Base-by-base conservation (phyloP, 305 asterid species). In the Solanum hybrid region DNA sequence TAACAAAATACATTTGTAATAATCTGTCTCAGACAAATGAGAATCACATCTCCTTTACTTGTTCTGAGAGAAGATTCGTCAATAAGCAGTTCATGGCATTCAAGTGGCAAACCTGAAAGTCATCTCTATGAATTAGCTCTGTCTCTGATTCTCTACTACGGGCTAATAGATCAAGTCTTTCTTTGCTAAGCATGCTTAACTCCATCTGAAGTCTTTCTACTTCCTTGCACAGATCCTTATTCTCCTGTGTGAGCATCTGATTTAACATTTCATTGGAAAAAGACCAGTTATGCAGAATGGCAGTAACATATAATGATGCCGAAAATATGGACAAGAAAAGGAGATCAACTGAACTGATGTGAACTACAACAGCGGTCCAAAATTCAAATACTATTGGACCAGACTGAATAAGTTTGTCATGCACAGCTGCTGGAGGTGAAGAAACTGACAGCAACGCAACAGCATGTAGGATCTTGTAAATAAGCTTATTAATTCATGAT, bases 121-220 rank as follows among this genome's bases (percentile, higher is more conserved):
- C 94, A 85, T 91, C 93, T 24, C 79, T 64, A 7, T 78, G 89
- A 60, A 87, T 75, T 87, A 91, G 89, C 87, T 89, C 79, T 71
- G 81, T 64, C 86, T 92, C 95, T 88, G 92, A 89, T 88, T 92
- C 94, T 86, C 90, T 91, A 71, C 91, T 91, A 89, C 89, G 92
- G 73, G 90, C 86, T 87, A 92, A 88, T 87, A 93, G 89, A 89
- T 88, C 87, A 88, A 91, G 94, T 92, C 92, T 93, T 89, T 93
- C 97, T 88, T 94, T 92, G 91, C 90, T 91, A 69, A 94, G 93
- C 89, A 29, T 91, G 89, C 89, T 89, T 90, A 93, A 80, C 89
- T 95, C 97, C 94, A 92, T 90, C 88, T 91, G 92, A 87, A 94
- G 93, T 75, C 88, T 93, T 86, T 93, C 95, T 24, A 93, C 91